Conservation (phyloP, 805 yeast genomes). For the Candida khao-thaluensis region DNA sequence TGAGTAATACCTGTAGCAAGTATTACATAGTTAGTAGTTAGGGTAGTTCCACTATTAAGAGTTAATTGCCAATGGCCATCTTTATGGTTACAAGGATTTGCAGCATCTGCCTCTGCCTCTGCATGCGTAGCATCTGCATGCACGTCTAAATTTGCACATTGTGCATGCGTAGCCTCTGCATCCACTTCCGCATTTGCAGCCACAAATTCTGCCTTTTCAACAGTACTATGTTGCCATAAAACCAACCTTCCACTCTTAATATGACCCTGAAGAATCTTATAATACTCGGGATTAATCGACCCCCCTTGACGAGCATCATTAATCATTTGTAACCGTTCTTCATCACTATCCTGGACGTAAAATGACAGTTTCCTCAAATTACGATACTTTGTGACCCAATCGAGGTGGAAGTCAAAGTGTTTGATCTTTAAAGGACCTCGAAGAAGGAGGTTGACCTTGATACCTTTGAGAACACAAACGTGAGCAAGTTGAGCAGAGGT, state of each 20-base stretch:
- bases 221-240: conserved; percentile 27
- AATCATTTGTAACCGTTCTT: conserved; percentile 41
- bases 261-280: conserved; percentile 29
- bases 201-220: conserved; percentile 27
- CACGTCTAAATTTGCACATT: too few species aligned
- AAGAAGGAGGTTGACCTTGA: conserved; percentile 33
- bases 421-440: conserved; percentile 41
- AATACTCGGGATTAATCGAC: conserved; percentile 45
- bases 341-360: conserved; percentile 43
- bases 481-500: conserved; percentile 48
- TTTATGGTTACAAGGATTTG: conserved; percentile 7
- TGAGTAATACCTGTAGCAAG: conserved; percentile 43
- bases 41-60: not conserved
- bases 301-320: conserved; percentile 46
- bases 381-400: conserved; percentile 51
- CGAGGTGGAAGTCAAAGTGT: conserved; percentile 48
- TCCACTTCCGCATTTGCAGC: not conserved
- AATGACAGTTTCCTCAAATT: conserved; percentile 44
- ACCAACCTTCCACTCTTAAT: conserved; percentile 29
- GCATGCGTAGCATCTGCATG: not conserved
- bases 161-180: not conserved
- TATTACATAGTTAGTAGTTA: conserved; percentile 29
- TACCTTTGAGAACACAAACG: conserved; percentile 30
- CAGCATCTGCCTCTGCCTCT: too few species aligned
- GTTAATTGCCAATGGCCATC: conserved; percentile 24